A percentile compares a stretch with the other conserved stretches of the same genome.
Conservation (phyloP, 257 asterid genomes). For the Craterostigma plantagineum region DNA sequence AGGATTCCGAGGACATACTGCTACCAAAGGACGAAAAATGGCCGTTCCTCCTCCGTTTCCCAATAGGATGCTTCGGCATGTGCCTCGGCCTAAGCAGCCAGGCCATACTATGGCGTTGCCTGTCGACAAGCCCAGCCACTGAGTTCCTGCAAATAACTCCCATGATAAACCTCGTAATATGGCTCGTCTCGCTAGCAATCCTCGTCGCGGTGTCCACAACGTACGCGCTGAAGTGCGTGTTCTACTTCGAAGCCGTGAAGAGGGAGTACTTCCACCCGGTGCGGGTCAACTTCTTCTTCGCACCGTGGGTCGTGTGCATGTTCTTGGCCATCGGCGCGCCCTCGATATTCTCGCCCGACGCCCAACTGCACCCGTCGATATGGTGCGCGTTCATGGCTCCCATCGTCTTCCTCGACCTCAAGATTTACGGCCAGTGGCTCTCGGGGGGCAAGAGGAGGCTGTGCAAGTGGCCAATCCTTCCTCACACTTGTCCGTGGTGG, state of each 20-base stretch:
- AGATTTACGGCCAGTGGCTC: slow-evolving; percentile 88
- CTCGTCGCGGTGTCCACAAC: slow-evolving; percentile 42
- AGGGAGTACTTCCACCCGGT: slow-evolving; percentile 80
- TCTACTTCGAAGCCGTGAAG: slow-evolving; percentile 83
- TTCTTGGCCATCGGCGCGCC: slow-evolving; percentile 82
- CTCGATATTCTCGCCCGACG: slow-evolving; percentile 11
- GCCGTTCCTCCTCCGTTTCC: slow-evolving; percentile 93
- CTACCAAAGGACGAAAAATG: slow-evolving; percentile 68
- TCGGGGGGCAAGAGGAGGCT: slow-evolving; percentile 78
- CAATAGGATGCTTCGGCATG: slow-evolving; percentile 85
- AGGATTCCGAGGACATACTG: slow-evolving; percentile 86
- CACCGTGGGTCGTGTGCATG: slow-evolving; percentile 87
- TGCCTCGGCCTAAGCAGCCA: slow-evolving; percentile 90
- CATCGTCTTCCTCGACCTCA: slow-evolving; percentile 54
- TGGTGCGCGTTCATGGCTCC: slow-evolving; percentile 63
- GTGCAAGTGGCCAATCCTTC: slow-evolving; percentile 80
- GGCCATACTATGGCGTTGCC: slow-evolving; percentile 61
- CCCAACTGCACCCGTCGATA: slow-evolving; percentile 35
- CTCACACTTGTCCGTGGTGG: slow-evolving; percentile 73
- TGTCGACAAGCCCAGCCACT: slow-evolving; percentile 48
- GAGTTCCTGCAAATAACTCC: slow-evolving; percentile 59
- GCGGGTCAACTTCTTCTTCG: slow-evolving; percentile 84
- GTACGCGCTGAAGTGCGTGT: slow-evolving; percentile 39
- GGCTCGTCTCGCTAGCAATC: slow-evolving; percentile 47
- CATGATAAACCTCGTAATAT: slow-evolving; percentile 42